Evolutionary conservation across 305 asterid species (phyloP).

Genomic region (Ilex paraguariensis): DNA sequence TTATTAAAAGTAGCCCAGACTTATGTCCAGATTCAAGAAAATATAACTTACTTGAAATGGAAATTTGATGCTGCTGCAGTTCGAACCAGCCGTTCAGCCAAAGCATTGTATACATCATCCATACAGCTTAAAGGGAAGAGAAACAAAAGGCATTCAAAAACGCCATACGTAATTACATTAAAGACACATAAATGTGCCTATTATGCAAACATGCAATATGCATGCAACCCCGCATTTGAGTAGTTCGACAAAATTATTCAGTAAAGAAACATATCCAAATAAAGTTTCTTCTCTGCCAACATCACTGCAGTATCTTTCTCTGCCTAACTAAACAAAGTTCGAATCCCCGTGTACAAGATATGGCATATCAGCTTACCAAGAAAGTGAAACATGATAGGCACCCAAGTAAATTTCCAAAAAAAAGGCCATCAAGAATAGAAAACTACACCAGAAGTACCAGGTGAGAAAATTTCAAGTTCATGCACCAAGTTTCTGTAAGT

Average conservation of each 20-base stretch:
- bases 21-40: conserved; percentile 1
- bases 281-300: too few species aligned
- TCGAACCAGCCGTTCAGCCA: conserved; percentile 86
- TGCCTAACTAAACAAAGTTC: too few species aligned
- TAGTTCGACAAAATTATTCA: background rate
- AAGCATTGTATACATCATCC: conserved; percentile 70
- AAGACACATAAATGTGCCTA: background rate
- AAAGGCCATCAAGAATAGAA: too few species aligned
- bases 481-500: too few species aligned
- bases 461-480: too few species aligned
- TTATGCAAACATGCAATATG: background rate
- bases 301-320: too few species aligned
- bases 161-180: background rate
- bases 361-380: too few species aligned
- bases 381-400: too few species aligned
- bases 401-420: too few species aligned
- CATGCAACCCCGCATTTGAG: background rate
- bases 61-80: conserved; percentile 75
- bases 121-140: conserved; percentile 53
- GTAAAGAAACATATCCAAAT: too few species aligned
- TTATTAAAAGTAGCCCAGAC: background rate
- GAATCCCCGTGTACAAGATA: too few species aligned
- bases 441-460: too few species aligned
- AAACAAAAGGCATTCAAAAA: conserved; percentile 6
- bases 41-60: conserved; percentile 56